Evolutionary conservation across 192 early-diverging fungal species (phyloP).

Genomic region (Rhizophagus clarus): DNA sequence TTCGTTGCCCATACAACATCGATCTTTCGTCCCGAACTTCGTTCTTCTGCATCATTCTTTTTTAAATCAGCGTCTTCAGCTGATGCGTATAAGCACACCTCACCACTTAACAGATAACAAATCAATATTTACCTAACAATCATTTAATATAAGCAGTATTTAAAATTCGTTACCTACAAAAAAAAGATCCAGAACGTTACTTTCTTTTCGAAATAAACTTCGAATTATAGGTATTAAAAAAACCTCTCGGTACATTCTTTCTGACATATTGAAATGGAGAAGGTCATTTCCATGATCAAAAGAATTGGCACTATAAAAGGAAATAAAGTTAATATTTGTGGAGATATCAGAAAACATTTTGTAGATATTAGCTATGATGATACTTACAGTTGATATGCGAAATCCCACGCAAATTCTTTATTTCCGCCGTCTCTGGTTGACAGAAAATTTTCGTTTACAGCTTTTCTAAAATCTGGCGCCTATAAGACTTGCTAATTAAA

Average conservation of each 20-base stretch:
- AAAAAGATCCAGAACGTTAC: conserved; percentile 1
- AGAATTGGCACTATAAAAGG: conserved; percentile 3
- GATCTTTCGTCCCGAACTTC: conserved; percentile 22
- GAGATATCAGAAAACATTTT: background rate
- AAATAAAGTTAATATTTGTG: background rate
- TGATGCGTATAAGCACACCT: conserved; percentile 23
- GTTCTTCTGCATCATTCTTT: conserved; percentile 24
- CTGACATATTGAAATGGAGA: background rate
- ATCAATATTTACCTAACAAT: conserved; percentile 6
- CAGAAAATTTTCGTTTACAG: conserved; percentile 3
- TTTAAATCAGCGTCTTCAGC: conserved; percentile 15
- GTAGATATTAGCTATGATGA: background rate
- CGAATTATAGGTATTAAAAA: conserved; percentile 14
- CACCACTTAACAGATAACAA: conserved; percentile 25
- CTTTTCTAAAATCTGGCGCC: conserved; percentile 12
- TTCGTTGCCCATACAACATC: conserved; percentile 24
- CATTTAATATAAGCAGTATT: conserved; percentile 1
- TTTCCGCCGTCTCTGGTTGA: background rate
- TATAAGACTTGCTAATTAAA: background rate
- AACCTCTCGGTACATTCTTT: conserved; percentile 18
- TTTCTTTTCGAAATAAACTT: conserved; percentile 26
- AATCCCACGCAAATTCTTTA: conserved; percentile 14
- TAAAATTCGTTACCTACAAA: conserved; percentile 29
- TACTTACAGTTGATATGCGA: conserved; percentile 14
- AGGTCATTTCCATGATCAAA: conserved; percentile 17